Evolutionary conservation across 495 filamentous ascomycete genomes (phyloP), one percentile per base, ranked within the genome.

Genomic region (Tuber magnatum): DNA sequence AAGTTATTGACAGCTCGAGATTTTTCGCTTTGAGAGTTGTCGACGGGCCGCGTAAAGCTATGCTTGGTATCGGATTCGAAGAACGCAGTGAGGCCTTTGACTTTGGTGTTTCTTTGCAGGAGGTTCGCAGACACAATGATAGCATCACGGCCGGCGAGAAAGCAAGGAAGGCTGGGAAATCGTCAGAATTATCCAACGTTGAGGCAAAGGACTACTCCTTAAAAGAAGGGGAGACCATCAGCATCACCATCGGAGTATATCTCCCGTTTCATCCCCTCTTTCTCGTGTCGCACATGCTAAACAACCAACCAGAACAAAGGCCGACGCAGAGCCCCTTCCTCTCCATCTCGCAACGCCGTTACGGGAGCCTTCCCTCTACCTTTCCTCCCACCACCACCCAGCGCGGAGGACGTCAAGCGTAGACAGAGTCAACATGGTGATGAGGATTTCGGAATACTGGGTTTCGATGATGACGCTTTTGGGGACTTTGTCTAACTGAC

Each of bases 141-240:
- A 69, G 74, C 3, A 3, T 38, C 41, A 35, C 44, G 14, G 48
- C 43, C 72, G 65, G 76, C 74, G 76, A 70, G 38, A 70, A 44
- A 12, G 69, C 69, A 35, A 48, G 44, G 24, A 79, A 69, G 22
- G 18, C 69, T 24, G 73, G 73, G 41, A 69, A 73, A 51, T 40
- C 68, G 32, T 42, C 71, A 20, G 71, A 68, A 48, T 70, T 84
- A 69, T 86, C 86, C 76, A 70, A 44, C 1, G 24, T 65, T 28
- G 85, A 85, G 76, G 92, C 90, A 84, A 87, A 86, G 73, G 92
- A 94, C 81, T 92, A 91, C 77, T 91, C 90, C 74, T 80, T 95
- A 69, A 94, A 94, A 84, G 91, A 93, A 75, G 92, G 92, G 16
- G 90, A 95, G 86, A 94, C 91, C 4, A 94, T 95, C 71, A 91